phyloP scores from a whole-genome alignment of 805 yeast genomes.

The Komagataella ulmi region DNA sequence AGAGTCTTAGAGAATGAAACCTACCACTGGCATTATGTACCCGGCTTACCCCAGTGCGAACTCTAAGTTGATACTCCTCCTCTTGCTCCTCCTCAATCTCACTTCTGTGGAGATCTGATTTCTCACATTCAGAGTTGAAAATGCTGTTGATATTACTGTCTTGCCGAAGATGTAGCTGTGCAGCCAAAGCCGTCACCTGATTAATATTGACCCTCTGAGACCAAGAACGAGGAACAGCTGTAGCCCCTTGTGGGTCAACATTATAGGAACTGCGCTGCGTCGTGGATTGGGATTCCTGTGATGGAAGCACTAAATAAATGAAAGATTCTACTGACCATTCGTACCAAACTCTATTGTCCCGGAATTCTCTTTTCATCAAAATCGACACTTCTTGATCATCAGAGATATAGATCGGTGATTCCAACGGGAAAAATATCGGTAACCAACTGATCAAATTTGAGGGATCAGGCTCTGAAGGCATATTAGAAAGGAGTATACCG shows the following conservation, averaged over 20 bases:
- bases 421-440: slow-evolving; percentile 51
- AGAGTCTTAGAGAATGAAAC: slow-evolving; percentile 12
- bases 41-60: slow-evolving; percentile 24
- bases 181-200: neutral
- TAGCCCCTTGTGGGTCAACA: neutral
- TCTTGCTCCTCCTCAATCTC: slow-evolving; percentile 14
- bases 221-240: neutral
- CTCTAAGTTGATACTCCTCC: slow-evolving; percentile 26
- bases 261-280: neutral
- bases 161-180: neutral
- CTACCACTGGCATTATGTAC: slow-evolving; percentile 27
- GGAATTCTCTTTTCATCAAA: slow-evolving; percentile 32
- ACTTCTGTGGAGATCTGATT: neutral
- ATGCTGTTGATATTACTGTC: slow-evolving; percentile 3
- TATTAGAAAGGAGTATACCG: slow-evolving; percentile 38
- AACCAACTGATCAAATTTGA: slow-evolving; percentile 48
- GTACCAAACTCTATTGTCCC: slow-evolving; percentile 41
- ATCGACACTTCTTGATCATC: slow-evolving; percentile 44
- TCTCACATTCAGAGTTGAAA: slow-evolving; percentile 4
- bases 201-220: neutral
- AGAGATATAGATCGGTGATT: slow-evolving; percentile 33
- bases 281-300: neutral
- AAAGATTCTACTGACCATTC: slow-evolving; percentile 35
- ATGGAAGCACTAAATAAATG: neutral
- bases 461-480: slow-evolving; percentile 27